Evolutionary conservation across 176 grass and related monocot species (phyloP).

Genomic region (Puya raimondii): DNA sequence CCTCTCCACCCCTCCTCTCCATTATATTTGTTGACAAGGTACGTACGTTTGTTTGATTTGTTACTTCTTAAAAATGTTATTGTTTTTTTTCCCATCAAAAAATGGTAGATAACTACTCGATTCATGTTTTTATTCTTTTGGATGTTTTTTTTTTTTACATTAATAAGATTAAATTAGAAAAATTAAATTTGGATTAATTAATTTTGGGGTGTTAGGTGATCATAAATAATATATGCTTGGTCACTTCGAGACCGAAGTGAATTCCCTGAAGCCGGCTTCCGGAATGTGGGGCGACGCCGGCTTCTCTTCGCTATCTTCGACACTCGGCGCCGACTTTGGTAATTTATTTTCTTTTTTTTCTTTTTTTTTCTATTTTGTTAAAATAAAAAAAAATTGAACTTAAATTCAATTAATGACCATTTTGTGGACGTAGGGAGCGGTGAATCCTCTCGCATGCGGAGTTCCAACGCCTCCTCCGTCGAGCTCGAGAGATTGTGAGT

Average conservation of each 20-base stretch:
- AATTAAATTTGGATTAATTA: background rate
- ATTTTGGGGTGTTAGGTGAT: background rate
- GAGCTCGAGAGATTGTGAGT: slow-evolving; percentile 36
- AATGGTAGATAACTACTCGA: too few relatives aligned
- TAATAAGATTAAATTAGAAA: background rate
- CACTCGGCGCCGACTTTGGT: slow-evolving; percentile 31
- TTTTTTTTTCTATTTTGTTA: background rate
- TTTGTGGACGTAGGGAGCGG: slow-evolving; percentile 25
- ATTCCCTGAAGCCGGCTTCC: background rate
- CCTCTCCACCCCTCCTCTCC: background rate
- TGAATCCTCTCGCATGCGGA: slow-evolving; percentile 17
- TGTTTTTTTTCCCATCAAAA: too few relatives aligned
- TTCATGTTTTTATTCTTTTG: too few relatives aligned
- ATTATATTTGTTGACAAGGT: too few relatives aligned
- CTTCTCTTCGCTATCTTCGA: slow-evolving; percentile 15
- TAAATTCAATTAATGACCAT: background rate
- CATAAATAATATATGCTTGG: background rate
- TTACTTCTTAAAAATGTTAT: too few relatives aligned
- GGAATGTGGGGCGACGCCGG: slow-evolving; percentile 44
- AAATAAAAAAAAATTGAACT: background rate
- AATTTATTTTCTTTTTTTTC: background rate
- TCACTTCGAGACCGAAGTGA: background rate
- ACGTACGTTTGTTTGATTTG: too few relatives aligned
- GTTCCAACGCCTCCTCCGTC: slow-evolving; percentile 4
- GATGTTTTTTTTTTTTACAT: background rate